phyloP scores from a whole-genome alignment of 1,139 yeast species.

The Nakaseomyces bracarensis region DNA sequence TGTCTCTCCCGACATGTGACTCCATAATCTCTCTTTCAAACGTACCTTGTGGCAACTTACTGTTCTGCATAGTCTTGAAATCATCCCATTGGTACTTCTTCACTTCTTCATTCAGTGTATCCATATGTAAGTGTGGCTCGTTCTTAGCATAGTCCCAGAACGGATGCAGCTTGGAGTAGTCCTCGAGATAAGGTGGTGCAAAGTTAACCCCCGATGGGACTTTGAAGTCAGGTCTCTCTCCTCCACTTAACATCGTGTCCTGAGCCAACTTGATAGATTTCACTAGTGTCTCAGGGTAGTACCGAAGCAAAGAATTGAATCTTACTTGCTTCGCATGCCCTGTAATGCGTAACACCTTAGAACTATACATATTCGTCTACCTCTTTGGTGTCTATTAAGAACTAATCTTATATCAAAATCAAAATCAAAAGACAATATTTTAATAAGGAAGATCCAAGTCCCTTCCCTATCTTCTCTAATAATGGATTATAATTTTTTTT shows the following conservation, averaged over 20 bases:
- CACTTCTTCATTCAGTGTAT: conserved; percentile 32
- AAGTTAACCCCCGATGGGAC: conserved; percentile 36
- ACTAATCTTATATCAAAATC: no score
- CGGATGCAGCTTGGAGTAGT: conserved; percentile 48
- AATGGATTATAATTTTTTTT: no score
- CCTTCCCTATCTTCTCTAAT: no score
- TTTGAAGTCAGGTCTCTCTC: conserved; percentile 29
- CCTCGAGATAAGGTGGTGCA: conserved; percentile 56
- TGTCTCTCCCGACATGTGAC: conserved; percentile 8
- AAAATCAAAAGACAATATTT: no score
- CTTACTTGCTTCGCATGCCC: conserved; percentile 4
- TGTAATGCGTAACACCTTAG: no score
- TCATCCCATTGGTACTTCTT: conserved; percentile 34
- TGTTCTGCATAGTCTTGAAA: conserved; percentile 24
- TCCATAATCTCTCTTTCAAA: conserved; percentile 10
- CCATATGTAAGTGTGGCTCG: conserved; percentile 33
- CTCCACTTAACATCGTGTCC: conserved; percentile 48
- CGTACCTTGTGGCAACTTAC: conserved; percentile 36
- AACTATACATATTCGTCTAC: not conserved
- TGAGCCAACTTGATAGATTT: conserved; percentile 79
- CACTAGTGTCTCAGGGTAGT: conserved; percentile 39
- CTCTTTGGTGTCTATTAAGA: no score
- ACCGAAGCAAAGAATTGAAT: conserved; percentile 12
- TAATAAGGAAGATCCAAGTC: no score
- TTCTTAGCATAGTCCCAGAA: conserved; percentile 47